Base-by-base conservation (phyloP, 2,329 filamentous ascomycete genomes). In the Gliomastix tumulicola region DNA sequence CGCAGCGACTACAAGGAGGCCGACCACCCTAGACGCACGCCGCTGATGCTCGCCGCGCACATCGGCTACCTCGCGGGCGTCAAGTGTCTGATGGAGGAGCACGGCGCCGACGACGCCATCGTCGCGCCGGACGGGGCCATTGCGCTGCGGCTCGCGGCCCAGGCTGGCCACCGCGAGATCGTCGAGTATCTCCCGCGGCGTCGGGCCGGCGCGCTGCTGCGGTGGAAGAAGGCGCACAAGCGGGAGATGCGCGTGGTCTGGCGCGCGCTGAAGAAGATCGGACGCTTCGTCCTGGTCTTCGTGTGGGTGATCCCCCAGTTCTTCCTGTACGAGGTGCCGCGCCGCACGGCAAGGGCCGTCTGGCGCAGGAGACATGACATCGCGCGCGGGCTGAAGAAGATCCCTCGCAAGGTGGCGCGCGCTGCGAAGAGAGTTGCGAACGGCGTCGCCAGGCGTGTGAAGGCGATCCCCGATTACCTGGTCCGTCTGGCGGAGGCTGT, bases 41-140 rank as follows among this genome's bases (percentile, higher is more conserved):
- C 68, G 3, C 49, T 72, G 7, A 63, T 66, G 56, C 46, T 60
- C 1, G 68, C 68, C 3, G 65, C 68, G 2, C 49, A 53, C 18
- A 38, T 41, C 2, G 68, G 67, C 3, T 54, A 60, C 9, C 42
- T 68, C 4, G 52, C 60, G 4, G 40, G 71, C 5, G 66, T 65
- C 21, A 59, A 52, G 41, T 47, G 68, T 2, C 48, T 71, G 11
- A 48, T 63, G 32, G 54, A 63, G 15, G 55, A 60, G 11, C 59
- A 60, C 17, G 48, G 52, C 15, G 66, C 66, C 11, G 57, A 69
- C 42, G 66, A 70, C 44, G 46, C 52, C 2, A 35, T 66, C 6
- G 50, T 70, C 8, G 65, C 66, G 1, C 61, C 63, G 5, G 65
- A 69, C 36, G 68, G 66, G 0, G 58, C 66, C 35, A 54, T 62